A percentile compares a stretch with the other conserved stretches of the same genome.
Evolutionary conservation across 2,329 filamentous ascomycete genomes (phyloP).

Genomic region (Talaromyces pinophilus): DNA sequence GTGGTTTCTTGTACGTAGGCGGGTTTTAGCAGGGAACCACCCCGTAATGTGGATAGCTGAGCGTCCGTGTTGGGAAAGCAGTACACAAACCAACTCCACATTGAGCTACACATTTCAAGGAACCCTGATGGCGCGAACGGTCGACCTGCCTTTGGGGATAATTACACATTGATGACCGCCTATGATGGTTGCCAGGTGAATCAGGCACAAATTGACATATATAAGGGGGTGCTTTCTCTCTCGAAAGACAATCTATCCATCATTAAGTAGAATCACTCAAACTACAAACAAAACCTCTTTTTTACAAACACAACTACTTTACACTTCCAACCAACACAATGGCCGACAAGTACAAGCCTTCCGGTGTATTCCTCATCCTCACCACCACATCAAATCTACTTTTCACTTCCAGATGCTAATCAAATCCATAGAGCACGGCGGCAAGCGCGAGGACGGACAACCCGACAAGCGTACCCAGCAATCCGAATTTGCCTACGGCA

Average conservation of each 20-base stretch:
- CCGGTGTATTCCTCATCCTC: not conserved
- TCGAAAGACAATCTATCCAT: not conserved
- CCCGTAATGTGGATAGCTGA: not conserved
- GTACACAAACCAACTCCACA: slow-evolving; percentile 1
- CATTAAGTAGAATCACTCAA: not conserved
- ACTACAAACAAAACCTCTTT: not conserved
- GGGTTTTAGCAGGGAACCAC: not conserved
- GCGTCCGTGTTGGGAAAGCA: not conserved
- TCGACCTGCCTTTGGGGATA: not conserved
- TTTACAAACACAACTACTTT: not conserved
- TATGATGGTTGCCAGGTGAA: not conserved
- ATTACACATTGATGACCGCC: not conserved
- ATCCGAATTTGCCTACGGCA: not conserved
- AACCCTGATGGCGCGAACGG: not conserved
- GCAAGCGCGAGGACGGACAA: slow-evolving; percentile 4
- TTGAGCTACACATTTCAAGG: not conserved
- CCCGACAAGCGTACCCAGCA: slow-evolving; percentile 9
- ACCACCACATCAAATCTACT: not conserved
- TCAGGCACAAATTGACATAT: not conserved
- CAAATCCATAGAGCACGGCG: not conserved
- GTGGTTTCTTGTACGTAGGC: not conserved
- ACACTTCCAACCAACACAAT: not conserved
- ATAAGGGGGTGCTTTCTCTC: not conserved
- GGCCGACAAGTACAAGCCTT: slow-evolving; percentile 11
- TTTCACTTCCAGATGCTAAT: not conserved